Base-by-base conservation (phyloP, 148 eudicot species). In the Salicornia ramosissima region DNA sequence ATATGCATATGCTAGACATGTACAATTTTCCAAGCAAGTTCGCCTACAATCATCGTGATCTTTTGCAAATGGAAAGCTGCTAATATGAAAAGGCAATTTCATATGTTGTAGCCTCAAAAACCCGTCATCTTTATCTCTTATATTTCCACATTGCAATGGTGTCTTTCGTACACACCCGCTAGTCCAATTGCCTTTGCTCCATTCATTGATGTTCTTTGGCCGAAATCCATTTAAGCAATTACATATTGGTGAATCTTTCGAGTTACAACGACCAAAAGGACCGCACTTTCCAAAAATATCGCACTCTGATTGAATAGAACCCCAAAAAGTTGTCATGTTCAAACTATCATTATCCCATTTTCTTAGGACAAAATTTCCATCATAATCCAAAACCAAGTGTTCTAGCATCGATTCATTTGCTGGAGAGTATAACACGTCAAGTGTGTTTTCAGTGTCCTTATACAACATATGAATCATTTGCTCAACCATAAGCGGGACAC, bases 151-250 rank as follows among this genome's bases (percentile, higher is more conserved):
- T 54, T 74, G 76, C 70, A 84, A 70, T 4, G n/a, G 39, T 3
- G 56, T 70, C 54, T 28, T 81, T 34, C 88, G 80, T 10, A 40
- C 69, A 72, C 90, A 88, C 59, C 94, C 94, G 58, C 77, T 56
- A 26, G 79, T 79, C 79, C 82, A 87, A 75, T 82, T 82, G 2
- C 80, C 81, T 16, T 59, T 51, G 5, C 45, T 71, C 91, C 91
- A 89, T 53, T 85, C 83, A 15, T 67, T 62, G 0, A 0, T 9
- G 25, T 65, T 34, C 45, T 57, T 75, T 45, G 91, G 96, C 65
- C 28, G 43, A 67, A 81, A 75, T 1, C 83, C 83, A 49, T 39
- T 69, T 60, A 80, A 70, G 40, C 83, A 80, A 26, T 50, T 2
- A 24, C 83, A 80, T 13, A 73, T 64, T 1, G 65, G 55, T 4